Percentiles rank a stretch among this genome's conserved stretches.
Evolutionary conservation across 768 basidiomycete species (phyloP).

Genomic region (Phaeotremella fagi): DNA sequence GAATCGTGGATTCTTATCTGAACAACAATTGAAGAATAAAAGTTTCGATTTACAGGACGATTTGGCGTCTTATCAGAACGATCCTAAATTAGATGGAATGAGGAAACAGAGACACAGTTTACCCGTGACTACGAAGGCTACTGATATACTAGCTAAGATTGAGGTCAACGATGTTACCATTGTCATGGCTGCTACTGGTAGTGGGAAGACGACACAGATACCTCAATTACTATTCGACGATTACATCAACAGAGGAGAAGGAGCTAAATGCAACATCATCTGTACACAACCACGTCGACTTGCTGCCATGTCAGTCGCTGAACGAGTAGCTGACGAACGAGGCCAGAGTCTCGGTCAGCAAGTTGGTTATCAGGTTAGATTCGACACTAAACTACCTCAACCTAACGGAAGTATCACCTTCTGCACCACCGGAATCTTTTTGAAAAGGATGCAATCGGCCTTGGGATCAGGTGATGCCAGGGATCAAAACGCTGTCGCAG

Average conservation of each 20-base stretch:
- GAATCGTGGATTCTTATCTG: conserved; percentile 5
- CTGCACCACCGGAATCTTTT: conserved; percentile 86
- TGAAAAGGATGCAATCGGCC: conserved; percentile 75
- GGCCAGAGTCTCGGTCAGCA: conserved; percentile 65
- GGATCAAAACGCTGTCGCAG: conserved; percentile 29
- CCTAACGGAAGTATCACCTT: conserved; percentile 81
- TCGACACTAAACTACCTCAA: conserved; percentile 73
- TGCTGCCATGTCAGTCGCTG: conserved; percentile 84
- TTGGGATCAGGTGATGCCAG: conserved; percentile 52
- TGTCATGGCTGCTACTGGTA: conserved; percentile 52
- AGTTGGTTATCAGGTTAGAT: conserved; percentile 88
- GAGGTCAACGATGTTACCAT: conserved; percentile 69
- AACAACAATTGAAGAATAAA: conserved; percentile 51
- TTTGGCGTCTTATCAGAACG: conserved; percentile 58
- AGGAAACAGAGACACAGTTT: conserved; percentile 63
- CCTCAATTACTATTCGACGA: conserved; percentile 88
- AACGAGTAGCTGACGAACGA: conserved; percentile 84
- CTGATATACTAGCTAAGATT: conserved; percentile 66
- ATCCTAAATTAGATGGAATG: conserved; percentile 63
- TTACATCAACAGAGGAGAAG: conserved; percentile 69
- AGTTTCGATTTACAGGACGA: conserved; percentile 58
- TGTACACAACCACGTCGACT: conserved; percentile 90
- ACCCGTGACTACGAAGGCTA: conserved; percentile 68
- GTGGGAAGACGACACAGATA: conserved; percentile 89
- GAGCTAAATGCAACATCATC: conserved; percentile 78